Base-by-base conservation (phyloP, 2,329 filamentous ascomycete genomes). In the Tolypocladium paradoxum region DNA sequence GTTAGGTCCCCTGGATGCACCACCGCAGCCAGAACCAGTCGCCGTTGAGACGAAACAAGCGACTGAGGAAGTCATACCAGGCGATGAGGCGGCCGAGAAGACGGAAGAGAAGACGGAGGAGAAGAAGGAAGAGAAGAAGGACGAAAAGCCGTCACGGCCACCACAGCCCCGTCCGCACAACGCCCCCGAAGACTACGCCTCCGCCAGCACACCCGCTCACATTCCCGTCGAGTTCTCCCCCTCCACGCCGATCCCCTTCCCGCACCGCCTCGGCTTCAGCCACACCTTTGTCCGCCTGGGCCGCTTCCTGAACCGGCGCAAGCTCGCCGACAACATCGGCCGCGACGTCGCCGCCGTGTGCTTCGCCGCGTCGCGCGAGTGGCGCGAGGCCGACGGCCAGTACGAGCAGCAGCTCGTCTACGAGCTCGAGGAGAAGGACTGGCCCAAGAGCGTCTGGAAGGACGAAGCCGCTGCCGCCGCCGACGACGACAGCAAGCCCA, bases 261-360 rank as follows among this genome's bases (percentile, higher is more conserved):
- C 92, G 1, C 92, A 97, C 67, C 80, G 96, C 54, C 85, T 99
- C 33, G 93, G 93, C 55, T 95, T 99, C 75, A 74, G 88, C 57
- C 92, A 93, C 72, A 96, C 92, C 3, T 88, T 90, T 0, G 87
- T 84, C 58, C 85, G 93, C 55, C 77, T 97, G 56, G 87, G 87
- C 64, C 87, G 93, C 58, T 99, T 91, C 77, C 76, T 99, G 56
- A 95, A 86, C 68, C 85, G 86, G 56, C 86, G 93, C 52, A 73
- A 81, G 57, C 77, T 96, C n/a, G 92, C 92, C 57, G 92, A 99
- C 65, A 78, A 85, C 47, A 84, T 96, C 55, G 93, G 93, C 50
- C 85, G 88, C 43, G 84, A 96, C 58, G 90, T 95, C 20, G 92
- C 92, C 0, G 87, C 90, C 36, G 84, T 87, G 36, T 92, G 95